Conservation (phyloP, 2,329 filamentous ascomycete genomes). For the Fusarium miscanthi region DNA sequence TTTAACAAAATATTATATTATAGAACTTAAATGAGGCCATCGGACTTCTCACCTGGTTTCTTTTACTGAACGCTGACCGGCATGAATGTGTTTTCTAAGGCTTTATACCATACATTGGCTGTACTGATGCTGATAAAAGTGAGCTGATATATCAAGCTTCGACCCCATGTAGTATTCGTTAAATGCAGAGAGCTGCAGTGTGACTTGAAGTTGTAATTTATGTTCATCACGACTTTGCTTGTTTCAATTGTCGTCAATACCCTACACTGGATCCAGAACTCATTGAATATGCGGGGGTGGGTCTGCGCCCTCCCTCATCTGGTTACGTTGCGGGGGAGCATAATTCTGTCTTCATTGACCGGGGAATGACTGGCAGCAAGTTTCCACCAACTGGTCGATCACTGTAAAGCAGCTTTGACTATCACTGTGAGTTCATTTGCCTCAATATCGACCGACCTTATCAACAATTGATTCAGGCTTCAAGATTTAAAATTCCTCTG, state of each 20-base stretch:
- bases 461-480: not conserved
- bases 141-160: no score
- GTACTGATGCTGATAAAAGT: no score
- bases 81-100: no score
- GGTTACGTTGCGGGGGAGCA: not conserved
- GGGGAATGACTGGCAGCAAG: not conserved
- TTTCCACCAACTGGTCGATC: not conserved
- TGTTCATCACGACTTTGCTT: not conserved
- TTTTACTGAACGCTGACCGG: no score
- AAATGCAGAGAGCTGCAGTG: no score
- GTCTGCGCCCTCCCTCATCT: no score
- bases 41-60: no score
- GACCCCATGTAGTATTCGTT: no score
- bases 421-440: not conserved
- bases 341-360: not conserved
- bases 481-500: not conserved
- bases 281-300: not conserved
- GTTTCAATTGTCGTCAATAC: not conserved
- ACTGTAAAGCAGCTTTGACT: not conserved
- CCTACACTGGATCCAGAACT: not conserved
- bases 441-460: not conserved
- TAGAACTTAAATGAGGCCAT: no score
- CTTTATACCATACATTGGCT: no score
- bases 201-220: not conserved
- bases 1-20: no score